These are phyloP conservation scores for Lipomyces spencermartinsiae DNA, from an alignment of 805 yeast genomes.

Conservation along the genomic window DNA sequence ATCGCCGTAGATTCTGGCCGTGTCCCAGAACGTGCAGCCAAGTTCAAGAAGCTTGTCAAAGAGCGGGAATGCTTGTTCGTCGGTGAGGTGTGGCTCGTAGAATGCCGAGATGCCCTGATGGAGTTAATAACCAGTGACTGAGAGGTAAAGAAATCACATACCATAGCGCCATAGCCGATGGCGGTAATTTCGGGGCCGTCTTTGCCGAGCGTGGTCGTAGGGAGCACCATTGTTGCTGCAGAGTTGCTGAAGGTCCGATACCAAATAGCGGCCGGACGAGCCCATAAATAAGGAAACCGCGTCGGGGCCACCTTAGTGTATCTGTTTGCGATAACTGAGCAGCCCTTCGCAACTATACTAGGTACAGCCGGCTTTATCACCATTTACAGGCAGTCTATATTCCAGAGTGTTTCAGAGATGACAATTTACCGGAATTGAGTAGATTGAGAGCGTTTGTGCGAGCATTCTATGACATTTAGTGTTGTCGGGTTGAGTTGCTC, in stretches of 20 bases:
- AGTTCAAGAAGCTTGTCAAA: slow-evolving; percentile 57
- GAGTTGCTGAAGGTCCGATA: background rate
- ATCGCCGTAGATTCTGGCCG: slow-evolving; percentile 71
- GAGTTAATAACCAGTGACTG: background rate
- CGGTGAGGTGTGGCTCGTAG: slow-evolving; percentile 40
- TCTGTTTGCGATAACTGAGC: background rate
- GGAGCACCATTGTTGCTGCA: slow-evolving; percentile 16
- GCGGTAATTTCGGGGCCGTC: slow-evolving; percentile 30
- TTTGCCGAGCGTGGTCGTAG: slow-evolving; percentile 27
- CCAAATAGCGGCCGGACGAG: background rate
- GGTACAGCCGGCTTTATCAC: background rate
- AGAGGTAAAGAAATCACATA: background rate
- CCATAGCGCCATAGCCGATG: slow-evolving; percentile 35
- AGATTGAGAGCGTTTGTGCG: no score
- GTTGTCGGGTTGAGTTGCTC: no score
- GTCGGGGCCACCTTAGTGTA: background rate
- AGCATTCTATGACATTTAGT: no score
- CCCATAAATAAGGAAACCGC: background rate
- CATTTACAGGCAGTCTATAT: background rate
- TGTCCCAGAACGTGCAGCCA: slow-evolving; percentile 62
- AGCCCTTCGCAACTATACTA: background rate
- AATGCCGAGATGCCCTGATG: slow-evolving; percentile 37
- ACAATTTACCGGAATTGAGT: no score
- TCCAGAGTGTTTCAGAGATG: no score
- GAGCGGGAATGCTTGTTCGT: slow-evolving; percentile 58